Percentiles rank a stretch among this genome's conserved stretches.
phyloP scores from a whole-genome alignment of 139 green algal genomes.

The Micractinium sp. region DNA sequence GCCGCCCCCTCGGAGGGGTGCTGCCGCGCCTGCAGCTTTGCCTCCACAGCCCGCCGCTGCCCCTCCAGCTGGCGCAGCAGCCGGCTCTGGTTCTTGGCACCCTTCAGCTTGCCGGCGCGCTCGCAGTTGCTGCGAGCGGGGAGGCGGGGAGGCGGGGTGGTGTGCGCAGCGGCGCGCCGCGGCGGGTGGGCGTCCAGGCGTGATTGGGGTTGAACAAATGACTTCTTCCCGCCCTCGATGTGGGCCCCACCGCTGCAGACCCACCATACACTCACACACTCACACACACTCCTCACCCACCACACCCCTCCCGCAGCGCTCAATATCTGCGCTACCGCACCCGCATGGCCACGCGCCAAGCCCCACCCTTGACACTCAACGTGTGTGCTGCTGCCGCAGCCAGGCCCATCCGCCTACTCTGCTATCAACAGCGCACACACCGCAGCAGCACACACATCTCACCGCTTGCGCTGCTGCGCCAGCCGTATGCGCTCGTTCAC shows the following conservation, averaged over 20 bases:
- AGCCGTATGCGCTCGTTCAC: not conserved
- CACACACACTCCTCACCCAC: too few relatives aligned
- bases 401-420: not conserved
- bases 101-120: constrained; percentile 8
- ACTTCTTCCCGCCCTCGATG: too few relatives aligned
- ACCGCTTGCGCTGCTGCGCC: constrained; percentile 7
- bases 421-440: not conserved
- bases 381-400: not conserved
- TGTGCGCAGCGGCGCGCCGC: not conserved
- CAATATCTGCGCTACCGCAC: too few relatives aligned
- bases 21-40: not conserved
- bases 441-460: not conserved
- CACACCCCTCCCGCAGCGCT: too few relatives aligned
- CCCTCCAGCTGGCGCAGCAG: constrained; percentile 6
- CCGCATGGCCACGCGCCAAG: too few relatives aligned
- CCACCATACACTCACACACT: too few relatives aligned
- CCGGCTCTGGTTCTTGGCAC: constrained; percentile 4
- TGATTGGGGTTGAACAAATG: too few relatives aligned
- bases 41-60: not conserved
- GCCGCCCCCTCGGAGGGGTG: not conserved
- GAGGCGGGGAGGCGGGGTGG: not conserved
- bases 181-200: too few relatives aligned
- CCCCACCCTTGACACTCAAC: not conserved
- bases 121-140: not conserved
- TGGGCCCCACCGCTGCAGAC: too few relatives aligned